Evolutionary conservation across 2,329 filamentous ascomycete species (phyloP).

Genomic region (Cordyceps tenuipes): DNA sequence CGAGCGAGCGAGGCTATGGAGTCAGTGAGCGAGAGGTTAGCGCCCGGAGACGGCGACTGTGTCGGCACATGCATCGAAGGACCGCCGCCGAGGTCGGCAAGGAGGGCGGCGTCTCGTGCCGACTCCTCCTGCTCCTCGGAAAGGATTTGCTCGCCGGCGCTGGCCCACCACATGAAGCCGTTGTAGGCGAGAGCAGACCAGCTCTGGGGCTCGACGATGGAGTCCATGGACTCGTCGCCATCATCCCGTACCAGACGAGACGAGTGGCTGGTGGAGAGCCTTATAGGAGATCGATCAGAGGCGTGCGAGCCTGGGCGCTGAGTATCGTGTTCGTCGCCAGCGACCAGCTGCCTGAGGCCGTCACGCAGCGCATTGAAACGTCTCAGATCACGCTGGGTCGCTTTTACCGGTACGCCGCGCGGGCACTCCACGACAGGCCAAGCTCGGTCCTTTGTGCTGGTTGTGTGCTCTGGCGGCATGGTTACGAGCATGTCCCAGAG

Average conservation of each 20-base stretch:
- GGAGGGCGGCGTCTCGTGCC: constrained; percentile 45
- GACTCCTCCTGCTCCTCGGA: constrained; percentile 52
- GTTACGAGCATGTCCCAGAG: constrained; percentile 88
- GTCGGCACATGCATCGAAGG: constrained; percentile 20
- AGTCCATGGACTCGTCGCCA: constrained; percentile 42
- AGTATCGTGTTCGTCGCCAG: constrained; percentile 16
- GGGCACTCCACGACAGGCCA: constrained; percentile 72
- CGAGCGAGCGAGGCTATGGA: constrained; percentile 38
- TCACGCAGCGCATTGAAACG: constrained; percentile 64
- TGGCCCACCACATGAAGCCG: constrained; percentile 87
- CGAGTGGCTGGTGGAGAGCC: constrained; percentile 21
- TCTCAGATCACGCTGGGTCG: constrained; percentile 82
- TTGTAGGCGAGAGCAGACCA: constrained; percentile 72
- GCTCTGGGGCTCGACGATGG: constrained; percentile 52
- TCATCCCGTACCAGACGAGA: constrained; percentile 25
- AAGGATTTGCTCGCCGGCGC: constrained; percentile 63
- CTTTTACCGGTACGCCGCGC: constrained; percentile 60
- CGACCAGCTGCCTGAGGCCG: constrained; percentile 46
- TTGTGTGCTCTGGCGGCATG: constrained; percentile 56
- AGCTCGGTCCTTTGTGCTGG: constrained; percentile 48
- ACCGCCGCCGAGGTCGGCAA: constrained; percentile 40
- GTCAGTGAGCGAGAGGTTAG: constrained; percentile 27
- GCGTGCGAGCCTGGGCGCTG: constrained; percentile 22
- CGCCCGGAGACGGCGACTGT: constrained; percentile 22
- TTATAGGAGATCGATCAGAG: constrained; percentile 20